Conservation (phyloP, 1,284 basidiomycete genomes). For the Pseudozyma flocculosa region DNA sequence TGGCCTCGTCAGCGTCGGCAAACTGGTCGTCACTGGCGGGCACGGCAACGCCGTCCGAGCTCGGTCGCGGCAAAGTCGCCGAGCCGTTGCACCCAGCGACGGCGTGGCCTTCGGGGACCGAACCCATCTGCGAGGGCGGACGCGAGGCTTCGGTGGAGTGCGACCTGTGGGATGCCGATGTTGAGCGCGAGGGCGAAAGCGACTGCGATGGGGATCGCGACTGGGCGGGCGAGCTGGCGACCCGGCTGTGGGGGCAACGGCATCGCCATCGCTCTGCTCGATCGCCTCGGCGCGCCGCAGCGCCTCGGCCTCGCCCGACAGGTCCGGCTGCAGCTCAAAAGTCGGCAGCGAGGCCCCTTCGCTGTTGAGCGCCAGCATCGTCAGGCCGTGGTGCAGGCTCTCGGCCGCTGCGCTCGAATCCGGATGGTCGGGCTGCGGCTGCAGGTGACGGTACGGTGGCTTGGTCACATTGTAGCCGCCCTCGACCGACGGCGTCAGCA, state of each 20-base stretch:
- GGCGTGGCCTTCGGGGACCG: not conserved
- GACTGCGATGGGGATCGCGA: constrained; percentile 19
- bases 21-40: constrained; percentile 9
- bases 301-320: constrained; percentile 23
- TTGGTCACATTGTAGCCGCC: constrained; percentile 52
- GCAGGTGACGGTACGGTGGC: constrained; percentile 39
- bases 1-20: constrained; percentile 25
- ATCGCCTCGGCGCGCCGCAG: constrained; percentile 20
- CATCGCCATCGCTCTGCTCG: constrained; percentile 3
- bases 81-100: too few species aligned
- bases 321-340: constrained; percentile 20
- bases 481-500: constrained; percentile 48
- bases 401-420: not conserved
- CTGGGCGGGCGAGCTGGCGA: constrained; percentile 11
- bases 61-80: not conserved
- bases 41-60: not conserved
- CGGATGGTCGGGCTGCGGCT: constrained; percentile 9
- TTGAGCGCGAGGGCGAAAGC: too few species aligned
- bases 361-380: not conserved
- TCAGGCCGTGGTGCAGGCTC: not conserved
- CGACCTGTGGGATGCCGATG: too few species aligned
- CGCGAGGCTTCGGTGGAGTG: too few species aligned
- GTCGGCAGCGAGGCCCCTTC: constrained; percentile 3
- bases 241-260: too few species aligned
- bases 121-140: not conserved